Percentiles rank a stretch among this genome's conserved stretches.
These are phyloP conservation scores for Candida pseudofarinosa DNA, from an alignment of 805 yeast species.

Conservation along the genomic window DNA sequence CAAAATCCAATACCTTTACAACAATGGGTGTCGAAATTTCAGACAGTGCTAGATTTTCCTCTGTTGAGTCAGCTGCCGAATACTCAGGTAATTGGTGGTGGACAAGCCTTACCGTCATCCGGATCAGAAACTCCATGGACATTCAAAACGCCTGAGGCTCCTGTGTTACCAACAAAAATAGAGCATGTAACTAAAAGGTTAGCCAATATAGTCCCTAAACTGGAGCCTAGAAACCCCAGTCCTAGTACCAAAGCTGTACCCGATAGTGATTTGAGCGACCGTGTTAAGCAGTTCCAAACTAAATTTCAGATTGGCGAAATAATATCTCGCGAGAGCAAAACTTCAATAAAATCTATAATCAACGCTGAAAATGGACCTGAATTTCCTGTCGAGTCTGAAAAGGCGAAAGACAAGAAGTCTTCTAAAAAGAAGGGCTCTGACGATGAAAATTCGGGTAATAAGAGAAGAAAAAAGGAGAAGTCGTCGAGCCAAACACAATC, in stretches of 20 bases:
- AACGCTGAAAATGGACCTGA: conserved; percentile 31
- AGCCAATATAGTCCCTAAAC: conserved; percentile 4
- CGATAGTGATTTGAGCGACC: conserved; percentile 12
- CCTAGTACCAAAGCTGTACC: neutral
- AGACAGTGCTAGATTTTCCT: conserved; percentile 22
- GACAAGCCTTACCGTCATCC: neutral
- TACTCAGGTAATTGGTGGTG: neutral
- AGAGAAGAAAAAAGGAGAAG: conserved; percentile 4
- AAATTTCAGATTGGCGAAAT: conserved; percentile 17
- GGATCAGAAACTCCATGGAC: neutral
- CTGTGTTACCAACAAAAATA: conserved; percentile 17
- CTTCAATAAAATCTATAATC: conserved; percentile 39
- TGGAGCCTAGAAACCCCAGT: neutral
- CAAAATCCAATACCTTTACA: conserved; percentile 5
- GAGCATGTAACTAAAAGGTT: neutral
- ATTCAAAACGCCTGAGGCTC: conserved; percentile 9
- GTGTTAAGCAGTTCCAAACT: conserved; percentile 29
- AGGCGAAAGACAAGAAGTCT: conserved; percentile 6
- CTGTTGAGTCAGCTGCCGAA: neutral
- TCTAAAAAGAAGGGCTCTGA: conserved; percentile 4
- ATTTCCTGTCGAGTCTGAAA: conserved; percentile 1
- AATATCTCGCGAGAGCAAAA: conserved; percentile 18
- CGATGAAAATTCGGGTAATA: conserved; percentile 24
- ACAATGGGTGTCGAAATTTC: conserved; percentile 28
- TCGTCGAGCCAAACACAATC: conserved; percentile 1